Percentiles rank a stretch among this genome's conserved stretches.
Evolutionary conservation across 306 rosid genomes (phyloP).

Genomic region (Quillaja saponaria): DNA sequence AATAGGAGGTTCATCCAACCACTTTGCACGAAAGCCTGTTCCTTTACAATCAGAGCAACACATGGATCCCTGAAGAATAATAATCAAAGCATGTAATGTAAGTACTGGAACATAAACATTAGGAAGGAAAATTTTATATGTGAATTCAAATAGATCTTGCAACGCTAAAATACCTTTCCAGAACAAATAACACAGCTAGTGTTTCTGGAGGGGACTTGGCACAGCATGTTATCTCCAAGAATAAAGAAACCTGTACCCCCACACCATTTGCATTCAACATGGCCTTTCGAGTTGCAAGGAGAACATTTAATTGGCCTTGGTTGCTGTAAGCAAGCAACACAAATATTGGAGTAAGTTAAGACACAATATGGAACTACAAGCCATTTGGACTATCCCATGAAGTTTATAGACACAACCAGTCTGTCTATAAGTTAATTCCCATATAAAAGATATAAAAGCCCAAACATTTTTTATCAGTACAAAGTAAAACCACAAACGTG

Average conservation of each 20-base stretch:
- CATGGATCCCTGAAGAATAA: constrained; percentile 48
- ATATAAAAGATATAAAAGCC: neutral
- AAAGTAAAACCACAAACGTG: too few species aligned
- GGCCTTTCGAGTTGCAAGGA: constrained; percentile 79
- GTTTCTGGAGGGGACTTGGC: constrained; percentile 92
- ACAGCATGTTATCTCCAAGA: constrained; percentile 94
- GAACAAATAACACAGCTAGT: constrained; percentile 72
- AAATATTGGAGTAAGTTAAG: constrained; percentile 23
- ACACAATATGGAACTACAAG: constrained; percentile 10
- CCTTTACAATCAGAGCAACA: constrained; percentile 61
- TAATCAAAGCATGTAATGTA: neutral
- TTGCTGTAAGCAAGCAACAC: constrained; percentile 60
- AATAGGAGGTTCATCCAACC: constrained; percentile 87
- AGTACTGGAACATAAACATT: neutral
- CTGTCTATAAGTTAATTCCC: constrained; percentile 3
- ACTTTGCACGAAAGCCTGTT: constrained; percentile 64
- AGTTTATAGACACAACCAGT: neutral
- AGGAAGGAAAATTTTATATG: neutral
- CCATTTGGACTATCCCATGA: constrained; percentile 5
- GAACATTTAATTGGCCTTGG: constrained; percentile 84
- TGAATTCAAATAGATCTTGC: constrained; percentile 10
- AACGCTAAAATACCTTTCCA: constrained; percentile 60
- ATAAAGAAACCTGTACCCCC: constrained; percentile 88
- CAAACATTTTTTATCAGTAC: neutral
- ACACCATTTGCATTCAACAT: constrained; percentile 90